Evolutionary conservation across 257 asterid genomes (phyloP).

Genomic region (Plantago elongata): DNA sequence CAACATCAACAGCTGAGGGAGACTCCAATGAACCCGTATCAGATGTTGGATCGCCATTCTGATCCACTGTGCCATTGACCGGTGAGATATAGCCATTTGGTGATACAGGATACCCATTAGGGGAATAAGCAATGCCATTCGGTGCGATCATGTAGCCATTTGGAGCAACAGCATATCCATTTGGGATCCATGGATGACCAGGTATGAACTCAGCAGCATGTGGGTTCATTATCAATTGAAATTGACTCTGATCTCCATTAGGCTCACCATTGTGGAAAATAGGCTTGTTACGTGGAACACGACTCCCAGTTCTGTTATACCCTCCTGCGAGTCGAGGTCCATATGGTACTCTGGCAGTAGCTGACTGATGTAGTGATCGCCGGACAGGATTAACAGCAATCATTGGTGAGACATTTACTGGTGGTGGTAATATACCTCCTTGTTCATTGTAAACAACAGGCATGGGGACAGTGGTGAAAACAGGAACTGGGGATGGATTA

Average conservation of each 20-base stretch:
- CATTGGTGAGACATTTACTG: constrained; percentile 52
- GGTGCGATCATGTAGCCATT: constrained; percentile 53
- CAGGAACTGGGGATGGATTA: constrained; percentile 55
- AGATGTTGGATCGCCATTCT: constrained; percentile 32
- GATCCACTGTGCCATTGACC: constrained; percentile 31
- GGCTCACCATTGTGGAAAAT: constrained; percentile 46
- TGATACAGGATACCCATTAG: constrained; percentile 32
- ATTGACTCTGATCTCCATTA: constrained; percentile 45
- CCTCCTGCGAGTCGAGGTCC: constrained; percentile 85
- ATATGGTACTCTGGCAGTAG: constrained; percentile 66
- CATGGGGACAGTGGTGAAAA: constrained; percentile 51
- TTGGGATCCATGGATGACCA: constrained; percentile 65
- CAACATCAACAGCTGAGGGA: constrained; percentile 29
- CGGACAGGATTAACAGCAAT: constrained; percentile 56
- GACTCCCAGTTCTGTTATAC: constrained; percentile 55
- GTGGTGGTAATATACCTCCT: constrained; percentile 76
- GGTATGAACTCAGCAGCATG: constrained; percentile 80
- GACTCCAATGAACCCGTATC: constrained; percentile 40
- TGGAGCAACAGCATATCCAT: constrained; percentile 54
- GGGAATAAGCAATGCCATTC: constrained; percentile 32
- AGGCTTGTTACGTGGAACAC: constrained; percentile 56
- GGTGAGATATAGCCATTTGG: constrained; percentile 33
- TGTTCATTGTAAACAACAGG: constrained; percentile 53
- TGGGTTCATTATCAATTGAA: constrained; percentile 64
- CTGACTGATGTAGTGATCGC: constrained; percentile 79